Base-by-base conservation (phyloP, 768 basidiomycete genomes). In the Boletus fagicola region DNA sequence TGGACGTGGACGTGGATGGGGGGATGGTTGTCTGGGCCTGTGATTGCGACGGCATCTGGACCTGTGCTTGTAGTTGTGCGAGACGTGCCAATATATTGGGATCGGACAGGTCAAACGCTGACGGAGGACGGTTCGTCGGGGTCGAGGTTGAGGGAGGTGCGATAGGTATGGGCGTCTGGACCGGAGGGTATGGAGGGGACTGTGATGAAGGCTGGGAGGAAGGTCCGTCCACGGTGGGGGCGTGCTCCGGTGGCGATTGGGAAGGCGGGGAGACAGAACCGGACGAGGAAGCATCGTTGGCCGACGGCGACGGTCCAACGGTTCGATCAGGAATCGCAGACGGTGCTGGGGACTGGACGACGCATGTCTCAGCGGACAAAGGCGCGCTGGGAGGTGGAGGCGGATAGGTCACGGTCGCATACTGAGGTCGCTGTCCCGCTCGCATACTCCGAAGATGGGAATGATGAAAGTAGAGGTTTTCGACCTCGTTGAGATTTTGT, bases 391-490 rank as follows among this genome's bases (percentile, higher is more conserved):
- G n/a, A 12, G 35, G 26, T 11, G 28, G 18, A n/a, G 40, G 20
- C 6, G n/a, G 38, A 49, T 55, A 39, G 28, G 30, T 20, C 16
- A 31, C 40, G 24, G 46, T 57, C 30, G 46, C 30, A 31, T 53
- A 46, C n/a, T 70, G 65, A 40, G 72, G 71, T 24, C 53, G 57
- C 43, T 56, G 46, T 31, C 15, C 47, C n/a, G 26, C 45, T 35
- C 65, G 70, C 9, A 58, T 56, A 13, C 38, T 72, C 55, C 78
- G 78, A 28, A 76, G 71, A 51, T 87, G 84, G 0, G 87, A 86
- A 65, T 87, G 85, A 49, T 84, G 85, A 65, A 90, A 90, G 75
- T 90, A 91, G 10, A 91, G 76, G 64, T 90, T 90, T 69, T 91
- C 89, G 6, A 91, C 89, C 72, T 91, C 89, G 65, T 87, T 89